Base-by-base conservation (phyloP, 2,329 filamentous ascomycete genomes). In the Madurella mycetomatis region DNA sequence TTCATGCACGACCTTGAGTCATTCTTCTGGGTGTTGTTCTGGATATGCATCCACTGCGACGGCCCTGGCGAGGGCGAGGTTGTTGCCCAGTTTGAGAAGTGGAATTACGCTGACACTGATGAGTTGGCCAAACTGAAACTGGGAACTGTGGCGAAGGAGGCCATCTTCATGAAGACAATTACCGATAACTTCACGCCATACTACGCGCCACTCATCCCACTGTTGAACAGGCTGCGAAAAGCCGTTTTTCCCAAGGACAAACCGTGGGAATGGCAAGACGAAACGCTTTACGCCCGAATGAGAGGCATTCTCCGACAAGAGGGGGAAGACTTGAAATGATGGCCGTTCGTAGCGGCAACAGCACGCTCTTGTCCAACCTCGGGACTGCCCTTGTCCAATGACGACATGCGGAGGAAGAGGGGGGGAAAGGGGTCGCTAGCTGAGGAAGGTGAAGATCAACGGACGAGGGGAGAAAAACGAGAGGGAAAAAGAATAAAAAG, bases 1-100 rank as follows among this genome's bases (percentile, higher is more conserved):
- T 76, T 75, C 32, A 76, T 76, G 66, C 70, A 79, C 59, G 70
- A 78, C 56, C 67, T 76, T 11, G 72, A 78, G 60, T 79, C 72
- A 2, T 77, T 78, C 56, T 78, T 76, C 62, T 78, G 65, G 74
- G 71, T 77, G 2, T 60, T 76, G 0, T 74, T 78, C 56, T 78
- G 68, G 73, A 72, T 76, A 60, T 75, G 69, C 54, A 69, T 75
- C 50, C 69, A 77, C 60, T 74, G 69, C 52, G 52, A 70, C 15
- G 67, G 65, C 13, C 62, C 63, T 30, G 50, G 42, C 16, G 42
- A 61, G 37, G 52, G 54, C 31, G 62, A 41, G 19, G 61, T 59
- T 32, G 56, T 68, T 25, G 4, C 25, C 7, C 4, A 25, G 25
- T 25, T 25, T 25, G 25, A 25, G 4, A 25, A 3, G 7, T 25